These are phyloP conservation scores for Alternaria brassicae DNA, from an alignment of 2,329 filamentous ascomycete species.

Conservation along the genomic window DNA sequence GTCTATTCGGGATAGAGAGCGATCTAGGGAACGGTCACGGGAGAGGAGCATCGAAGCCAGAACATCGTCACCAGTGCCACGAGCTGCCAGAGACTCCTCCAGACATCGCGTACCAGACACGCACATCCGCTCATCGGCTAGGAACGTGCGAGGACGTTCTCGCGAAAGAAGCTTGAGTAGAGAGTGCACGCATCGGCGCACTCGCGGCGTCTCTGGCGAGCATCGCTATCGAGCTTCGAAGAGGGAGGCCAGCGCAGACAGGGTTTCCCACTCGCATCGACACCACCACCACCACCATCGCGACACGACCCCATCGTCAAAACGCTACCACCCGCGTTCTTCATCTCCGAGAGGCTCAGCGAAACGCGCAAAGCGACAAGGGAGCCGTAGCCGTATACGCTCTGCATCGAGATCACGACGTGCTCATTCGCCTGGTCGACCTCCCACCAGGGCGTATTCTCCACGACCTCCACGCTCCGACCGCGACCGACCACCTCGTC, in stretches of 20 bases:
- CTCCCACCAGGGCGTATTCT: constrained; percentile 41
- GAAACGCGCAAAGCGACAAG: constrained; percentile 44
- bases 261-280: constrained; percentile 43
- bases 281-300: constrained; percentile 45
- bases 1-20: constrained; percentile 43
- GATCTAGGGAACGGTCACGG: constrained; percentile 32
- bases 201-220: constrained; percentile 43
- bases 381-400: constrained; percentile 47
- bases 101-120: constrained; percentile 40
- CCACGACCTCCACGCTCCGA: constrained; percentile 40
- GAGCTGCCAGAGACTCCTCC: constrained; percentile 45
- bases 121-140: constrained; percentile 36
- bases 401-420: constrained; percentile 45
- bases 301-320: constrained; percentile 48
- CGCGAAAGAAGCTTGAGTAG: constrained; percentile 45
- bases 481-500: constrained; percentile 42
- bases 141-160: constrained; percentile 38
- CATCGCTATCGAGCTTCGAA: constrained; percentile 46
- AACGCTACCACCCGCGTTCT: constrained; percentile 50
- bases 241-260: constrained; percentile 48
- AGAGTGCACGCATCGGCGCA: constrained; percentile 44
- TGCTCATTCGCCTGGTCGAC: constrained; percentile 39
- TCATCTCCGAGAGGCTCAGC: constrained; percentile 44
- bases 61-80: constrained; percentile 47
- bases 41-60: constrained; percentile 40